Evolutionary conservation across 768 basidiomycete genomes (phyloP), one percentile per base, ranked within the genome.

Genomic region (Boletus eberwhitei): DNA sequence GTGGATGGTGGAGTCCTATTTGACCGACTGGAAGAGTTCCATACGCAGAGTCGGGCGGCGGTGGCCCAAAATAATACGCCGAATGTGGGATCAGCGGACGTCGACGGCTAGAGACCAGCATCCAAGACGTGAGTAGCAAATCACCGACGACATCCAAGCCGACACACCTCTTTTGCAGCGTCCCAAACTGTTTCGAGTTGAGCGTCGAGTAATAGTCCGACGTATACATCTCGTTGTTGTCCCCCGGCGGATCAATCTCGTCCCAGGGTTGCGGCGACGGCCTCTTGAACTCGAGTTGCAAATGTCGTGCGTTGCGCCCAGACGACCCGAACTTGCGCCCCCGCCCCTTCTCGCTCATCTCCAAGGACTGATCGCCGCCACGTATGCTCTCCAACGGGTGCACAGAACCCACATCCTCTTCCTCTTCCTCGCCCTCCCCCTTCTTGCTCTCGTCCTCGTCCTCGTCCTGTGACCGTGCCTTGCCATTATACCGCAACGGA

Each of bases 1-100:
- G 84, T 16, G 96, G 95, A 61, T 91, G 86, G 67, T 97, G 91
- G 22, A 87, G 73, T 3, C 94, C 95, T 53, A 98, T 88, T 48
- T 87, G 85, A 2, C 96, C 96, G 7, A 87, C 73, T 9, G 92
- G 92, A 2, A 78, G 73, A 0, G 88, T 90, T 3, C 91, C 90
- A 67, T 83, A 97, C 29, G 90, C 90, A 35, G 89, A 80, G 59
- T 83, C 84, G n/a, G 79, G 68, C 3, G 86, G 78, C 17, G 90
- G 90, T 4, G 90, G 88, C 14, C 90, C 90, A 68, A 86, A 88
- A 68, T 90, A 90, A 72, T 93, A 93, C 22, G 88, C 81, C 0
- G 91, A 93, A 58, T 84, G 84, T 29, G 91, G 91, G 60, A 87
- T 82, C 52, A 81, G 64, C 3, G 80, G 73, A 39, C 81, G 80